A percentile compares a stretch with the other conserved stretches of the same genome.
Conservation (phyloP, 139 green algal species). For the Eudorina sp. region DNA sequence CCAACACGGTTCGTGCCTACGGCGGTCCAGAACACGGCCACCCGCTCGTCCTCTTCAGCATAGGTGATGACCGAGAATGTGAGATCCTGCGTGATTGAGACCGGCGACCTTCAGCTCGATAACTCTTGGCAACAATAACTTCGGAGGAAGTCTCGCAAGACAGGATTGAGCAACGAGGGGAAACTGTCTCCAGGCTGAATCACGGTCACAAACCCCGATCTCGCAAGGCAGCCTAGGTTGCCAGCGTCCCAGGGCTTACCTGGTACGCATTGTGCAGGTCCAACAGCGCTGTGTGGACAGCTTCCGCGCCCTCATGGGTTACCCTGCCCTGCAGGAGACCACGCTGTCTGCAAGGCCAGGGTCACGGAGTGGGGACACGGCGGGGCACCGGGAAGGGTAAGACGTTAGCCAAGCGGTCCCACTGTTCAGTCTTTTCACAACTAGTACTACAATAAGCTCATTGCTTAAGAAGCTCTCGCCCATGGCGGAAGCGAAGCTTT, state of each 20-base stretch:
- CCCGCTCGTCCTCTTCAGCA: slow-evolving; percentile 37
- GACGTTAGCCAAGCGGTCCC: too few species aligned
- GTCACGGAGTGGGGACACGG: background rate
- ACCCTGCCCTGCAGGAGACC: slow-evolving; percentile 38
- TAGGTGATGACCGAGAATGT: slow-evolving; percentile 27
- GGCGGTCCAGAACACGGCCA: slow-evolving; percentile 34
- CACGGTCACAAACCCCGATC: too few species aligned
- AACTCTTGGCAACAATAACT: too few species aligned
- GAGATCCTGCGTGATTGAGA: slow-evolving; percentile 36
- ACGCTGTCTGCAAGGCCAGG: slow-evolving; percentile 19
- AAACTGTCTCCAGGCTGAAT: too few species aligned
- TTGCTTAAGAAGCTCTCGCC: too few species aligned
- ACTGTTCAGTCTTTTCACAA: too few species aligned
- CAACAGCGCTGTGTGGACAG: slow-evolving; percentile 8
- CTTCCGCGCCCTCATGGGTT: background rate
- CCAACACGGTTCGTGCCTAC: slow-evolving; percentile 19
- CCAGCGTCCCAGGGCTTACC: background rate
- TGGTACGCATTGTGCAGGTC: slow-evolving; percentile 35
- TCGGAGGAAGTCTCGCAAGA: too few species aligned
- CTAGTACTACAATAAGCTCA: too few species aligned
- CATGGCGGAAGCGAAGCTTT: too few species aligned
- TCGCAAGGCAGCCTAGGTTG: background rate
- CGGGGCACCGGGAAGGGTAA: too few species aligned
- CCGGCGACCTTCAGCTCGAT: too few species aligned
- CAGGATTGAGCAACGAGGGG: too few species aligned